phyloP scores from a whole-genome alignment of 2,329 filamentous ascomycete species.

The Metarhizium rileyi region DNA sequence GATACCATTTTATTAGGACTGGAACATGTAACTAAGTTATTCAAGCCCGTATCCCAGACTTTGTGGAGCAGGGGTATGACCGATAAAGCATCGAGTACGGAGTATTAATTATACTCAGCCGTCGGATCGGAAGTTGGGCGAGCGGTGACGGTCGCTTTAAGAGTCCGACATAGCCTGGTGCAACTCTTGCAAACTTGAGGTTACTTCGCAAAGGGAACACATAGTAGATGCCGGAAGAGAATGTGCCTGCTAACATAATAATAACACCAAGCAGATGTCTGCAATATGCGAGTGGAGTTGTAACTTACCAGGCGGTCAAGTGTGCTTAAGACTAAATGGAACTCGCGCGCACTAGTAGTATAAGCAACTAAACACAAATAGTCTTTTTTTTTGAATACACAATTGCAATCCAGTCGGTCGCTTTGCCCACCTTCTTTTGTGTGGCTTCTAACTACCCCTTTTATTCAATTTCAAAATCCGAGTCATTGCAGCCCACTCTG shows the following conservation, averaged over 20 bases:
- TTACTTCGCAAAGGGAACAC: constrained; percentile 10
- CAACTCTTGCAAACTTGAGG: constrained; percentile 8
- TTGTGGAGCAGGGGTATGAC: constrained; percentile 11
- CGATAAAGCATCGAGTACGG: constrained; percentile 7
- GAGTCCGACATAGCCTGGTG: constrained; percentile 11
- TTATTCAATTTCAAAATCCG: too few relatives aligned
- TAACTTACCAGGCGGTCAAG: constrained; percentile 10
- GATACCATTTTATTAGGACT: constrained; percentile 10
- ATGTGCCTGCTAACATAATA: constrained; percentile 10
- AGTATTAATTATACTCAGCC: neutral
- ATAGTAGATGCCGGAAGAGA: constrained; percentile 12
- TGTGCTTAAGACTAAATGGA: constrained; percentile 8
- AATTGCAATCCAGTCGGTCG: too few relatives aligned
- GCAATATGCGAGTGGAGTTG: constrained; percentile 8
- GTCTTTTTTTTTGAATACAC: too few relatives aligned
- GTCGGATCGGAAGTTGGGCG: neutral
- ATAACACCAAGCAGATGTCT: constrained; percentile 14
- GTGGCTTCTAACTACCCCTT: too few relatives aligned
- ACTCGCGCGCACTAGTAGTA: constrained; percentile 11
- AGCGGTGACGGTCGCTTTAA: neutral
- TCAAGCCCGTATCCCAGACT: constrained; percentile 9
- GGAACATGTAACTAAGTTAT: constrained; percentile 11
- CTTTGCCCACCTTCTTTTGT: too few relatives aligned
- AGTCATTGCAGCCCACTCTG: too few relatives aligned
- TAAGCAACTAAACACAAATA: too few relatives aligned